Conservation (phyloP, 2,329 filamentous ascomycete genomes). For the Cryphonectria radicalis region DNA sequence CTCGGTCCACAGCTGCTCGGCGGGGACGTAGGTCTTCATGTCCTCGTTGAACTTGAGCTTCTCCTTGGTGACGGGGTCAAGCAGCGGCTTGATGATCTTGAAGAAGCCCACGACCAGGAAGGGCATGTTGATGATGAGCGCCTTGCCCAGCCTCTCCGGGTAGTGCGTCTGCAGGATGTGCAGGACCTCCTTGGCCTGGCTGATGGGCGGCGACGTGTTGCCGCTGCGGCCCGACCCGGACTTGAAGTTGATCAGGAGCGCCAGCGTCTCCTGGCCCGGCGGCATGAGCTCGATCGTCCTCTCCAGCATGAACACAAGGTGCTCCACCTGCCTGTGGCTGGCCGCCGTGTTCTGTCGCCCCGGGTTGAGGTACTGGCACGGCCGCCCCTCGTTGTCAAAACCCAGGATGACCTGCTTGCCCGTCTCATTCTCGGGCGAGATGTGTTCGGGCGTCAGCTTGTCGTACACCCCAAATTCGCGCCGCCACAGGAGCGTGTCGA, state of each 20-base stretch:
- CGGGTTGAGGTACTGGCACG: conserved; percentile 89
- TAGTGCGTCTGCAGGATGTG: conserved; percentile 95
- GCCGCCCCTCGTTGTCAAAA: conserved; percentile 83
- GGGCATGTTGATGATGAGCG: conserved; percentile 84
- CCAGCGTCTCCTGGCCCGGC: conserved; percentile 82
- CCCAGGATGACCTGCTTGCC: conserved; percentile 92
- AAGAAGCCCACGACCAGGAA: conserved; percentile 94
- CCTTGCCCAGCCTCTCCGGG: conserved; percentile 86
- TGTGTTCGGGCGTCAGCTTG: conserved; percentile 80
- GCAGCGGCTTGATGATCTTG: conserved; percentile 93
- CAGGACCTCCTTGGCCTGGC: conserved; percentile 80
- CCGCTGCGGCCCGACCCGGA: conserved; percentile 73
- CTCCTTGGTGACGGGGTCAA: conserved; percentile 89
- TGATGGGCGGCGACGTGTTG: conserved; percentile 73
- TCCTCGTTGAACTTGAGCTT: conserved; percentile 99
- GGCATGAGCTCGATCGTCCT: conserved; percentile 86
- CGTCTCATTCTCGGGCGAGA: conserved; percentile 92
- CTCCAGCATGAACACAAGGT: conserved; percentile 96
- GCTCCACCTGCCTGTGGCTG: conserved; percentile 85
- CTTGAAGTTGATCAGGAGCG: conserved; percentile 91
- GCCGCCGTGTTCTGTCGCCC: conserved; percentile 90
- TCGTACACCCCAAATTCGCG: conserved; percentile 81
- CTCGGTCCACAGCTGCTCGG: conserved; percentile 79
- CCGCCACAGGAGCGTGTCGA: conserved; percentile 83
- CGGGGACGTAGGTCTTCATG: conserved; percentile 78